Evolutionary conservation across 2,329 filamentous ascomycete genomes (phyloP), one percentile per base, ranked within the genome.

Genomic region (Zymoseptoria brevis): DNA sequence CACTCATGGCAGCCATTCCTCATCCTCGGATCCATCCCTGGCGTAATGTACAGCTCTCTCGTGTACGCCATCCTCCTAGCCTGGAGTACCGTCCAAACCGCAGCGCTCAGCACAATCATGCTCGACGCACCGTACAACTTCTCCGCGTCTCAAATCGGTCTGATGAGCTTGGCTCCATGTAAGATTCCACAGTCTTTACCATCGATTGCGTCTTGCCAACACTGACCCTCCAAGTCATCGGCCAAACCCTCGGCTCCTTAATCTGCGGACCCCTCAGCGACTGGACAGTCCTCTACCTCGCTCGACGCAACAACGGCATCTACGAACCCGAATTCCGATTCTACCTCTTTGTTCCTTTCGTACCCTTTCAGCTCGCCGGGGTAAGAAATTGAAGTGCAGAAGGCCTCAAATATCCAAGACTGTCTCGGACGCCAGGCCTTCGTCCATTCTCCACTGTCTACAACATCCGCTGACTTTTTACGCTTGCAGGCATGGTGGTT

Each of bases 121-220:
- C 63, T 73, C 8, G 67, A 66, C 2, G 58, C 66, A 3, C 72
- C 72, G 0, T 53, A 73, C 62, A 80, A 79, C 71, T 81, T 83
- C 68, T 73, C 73, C 19, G 74, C 79, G 8, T 75, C 76, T 8
- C 69, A 80, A 60, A 78, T 77, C 1, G 81, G 81, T 0, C 73
- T 82, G 48, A 79, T 81, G 63, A 79, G 77, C 35, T 71, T 83
- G 24, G 79, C 79, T 0, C 78, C 80, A 0, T 78, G 81, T 64
- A 59, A 52, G 59, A 51, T n/a, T 41, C 13, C 13, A 19, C 5
- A 22, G 6, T 21, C 7, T 3, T 7, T 45, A 3, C 9, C 53
- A 13, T 55, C n/a, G n/a, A 8, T n/a, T 13, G 16, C 24, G 16
- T 24, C 13, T 45, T 7, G 13, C 35, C n/a, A n/a, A 45, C 35